Conservation (phyloP, 106 monocot genomes). For the Dioscorea alata region DNA sequence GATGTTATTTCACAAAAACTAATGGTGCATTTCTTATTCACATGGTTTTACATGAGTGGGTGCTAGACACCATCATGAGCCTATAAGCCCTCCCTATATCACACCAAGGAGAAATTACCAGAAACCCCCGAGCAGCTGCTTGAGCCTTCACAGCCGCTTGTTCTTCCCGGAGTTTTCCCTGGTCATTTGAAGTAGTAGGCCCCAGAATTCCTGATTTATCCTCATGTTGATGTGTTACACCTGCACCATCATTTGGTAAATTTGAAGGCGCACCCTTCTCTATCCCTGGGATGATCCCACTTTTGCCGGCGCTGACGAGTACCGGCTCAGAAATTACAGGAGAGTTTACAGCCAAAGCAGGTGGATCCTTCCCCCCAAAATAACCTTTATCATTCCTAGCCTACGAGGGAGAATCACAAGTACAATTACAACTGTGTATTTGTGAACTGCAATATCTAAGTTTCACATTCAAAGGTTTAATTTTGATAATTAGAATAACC, state of each 20-base stretch:
- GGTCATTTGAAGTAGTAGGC: constrained; percentile 17
- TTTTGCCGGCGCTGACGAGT: constrained; percentile 27
- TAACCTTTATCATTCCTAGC: constrained; percentile 28
- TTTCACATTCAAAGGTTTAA: no score
- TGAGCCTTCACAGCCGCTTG: constrained; percentile 79
- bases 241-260: constrained; percentile 20
- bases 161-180: constrained; percentile 40
- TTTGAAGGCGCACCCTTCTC: constrained; percentile 26
- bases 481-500: no score
- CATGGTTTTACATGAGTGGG: no score
- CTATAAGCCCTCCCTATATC: background rate
- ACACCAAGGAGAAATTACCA: constrained; percentile 45
- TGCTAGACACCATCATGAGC: background rate
- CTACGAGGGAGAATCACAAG: constrained; percentile 34
- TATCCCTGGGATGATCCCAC: constrained; percentile 23
- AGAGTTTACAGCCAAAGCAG: constrained; percentile 33
- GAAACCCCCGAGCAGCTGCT: constrained; percentile 80
- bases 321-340: constrained; percentile 72
- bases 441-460: no score
- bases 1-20: no score
- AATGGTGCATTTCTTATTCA: no score
- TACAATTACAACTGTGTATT: background rate
- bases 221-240: constrained; percentile 14
- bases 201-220: constrained; percentile 16
- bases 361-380: constrained; percentile 19